These are phyloP conservation scores for Boletus speciosus DNA, from an alignment of 768 basidiomycete species.

Conservation along the genomic window DNA sequence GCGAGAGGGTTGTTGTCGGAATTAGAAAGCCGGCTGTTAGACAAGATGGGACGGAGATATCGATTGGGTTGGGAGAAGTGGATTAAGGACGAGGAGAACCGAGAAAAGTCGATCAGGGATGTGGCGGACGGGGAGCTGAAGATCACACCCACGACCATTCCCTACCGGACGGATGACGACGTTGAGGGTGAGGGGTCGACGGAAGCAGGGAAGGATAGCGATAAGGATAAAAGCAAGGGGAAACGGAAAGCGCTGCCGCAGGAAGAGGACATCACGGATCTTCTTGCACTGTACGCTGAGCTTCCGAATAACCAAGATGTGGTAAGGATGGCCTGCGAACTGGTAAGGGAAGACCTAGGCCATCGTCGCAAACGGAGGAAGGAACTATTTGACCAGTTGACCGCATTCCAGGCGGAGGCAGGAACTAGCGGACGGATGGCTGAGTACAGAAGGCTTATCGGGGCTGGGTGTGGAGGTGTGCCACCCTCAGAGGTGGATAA, in stretches of 20 bases:
- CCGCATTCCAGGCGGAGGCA: slow-evolving; percentile 80
- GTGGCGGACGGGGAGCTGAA: slow-evolving; percentile 56
- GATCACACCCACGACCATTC: slow-evolving; percentile 42
- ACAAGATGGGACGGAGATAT: slow-evolving; percentile 80
- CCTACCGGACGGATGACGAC: slow-evolving; percentile 47
- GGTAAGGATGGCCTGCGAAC: slow-evolving; percentile 53
- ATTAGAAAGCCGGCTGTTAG: slow-evolving; percentile 61
- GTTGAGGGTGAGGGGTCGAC: slow-evolving; percentile 38
- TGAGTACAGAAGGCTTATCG: slow-evolving; percentile 85
- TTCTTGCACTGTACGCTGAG: slow-evolving; percentile 54
- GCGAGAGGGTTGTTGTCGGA: slow-evolving; percentile 56
- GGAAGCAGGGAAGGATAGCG: slow-evolving; percentile 35
- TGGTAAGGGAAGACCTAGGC: slow-evolving; percentile 59
- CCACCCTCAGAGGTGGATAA: slow-evolving; percentile 85
- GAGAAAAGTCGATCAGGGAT: slow-evolving; percentile 68
- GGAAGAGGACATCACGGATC: slow-evolving; percentile 62
- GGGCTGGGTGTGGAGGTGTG: slow-evolving; percentile 85
- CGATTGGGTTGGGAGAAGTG: slow-evolving; percentile 91
- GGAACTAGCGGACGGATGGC: slow-evolving; percentile 88
- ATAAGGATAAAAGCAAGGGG: slow-evolving; percentile 48
- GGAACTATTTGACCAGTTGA: slow-evolving; percentile 69
- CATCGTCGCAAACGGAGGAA: slow-evolving; percentile 67
- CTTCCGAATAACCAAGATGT: slow-evolving; percentile 57
- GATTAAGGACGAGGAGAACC: slow-evolving; percentile 77
- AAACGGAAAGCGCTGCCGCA: slow-evolving; percentile 50